phyloP scores from a whole-genome alignment of 768 basidiomycete genomes.

The Kwoniella shandongensis region DNA sequence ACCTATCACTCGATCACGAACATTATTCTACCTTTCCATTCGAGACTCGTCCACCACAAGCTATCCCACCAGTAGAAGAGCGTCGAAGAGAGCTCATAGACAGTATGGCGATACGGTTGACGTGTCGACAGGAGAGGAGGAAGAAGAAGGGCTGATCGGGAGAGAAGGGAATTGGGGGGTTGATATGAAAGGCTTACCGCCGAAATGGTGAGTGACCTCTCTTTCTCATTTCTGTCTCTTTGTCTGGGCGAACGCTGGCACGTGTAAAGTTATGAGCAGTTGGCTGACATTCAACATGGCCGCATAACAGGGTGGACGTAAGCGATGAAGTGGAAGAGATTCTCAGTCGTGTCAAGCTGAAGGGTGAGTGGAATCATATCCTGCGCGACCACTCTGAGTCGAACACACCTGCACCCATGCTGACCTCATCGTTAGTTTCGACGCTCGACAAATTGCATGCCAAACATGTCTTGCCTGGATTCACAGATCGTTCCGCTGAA shows the following conservation, averaged over 20 bases:
- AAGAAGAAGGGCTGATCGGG: constrained; percentile 65
- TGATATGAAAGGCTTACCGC: constrained; percentile 66
- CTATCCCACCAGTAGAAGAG: constrained; percentile 23
- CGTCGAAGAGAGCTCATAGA: constrained; percentile 4
- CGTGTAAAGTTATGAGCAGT: no score
- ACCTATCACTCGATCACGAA: constrained; percentile 71
- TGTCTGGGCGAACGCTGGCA: no score
- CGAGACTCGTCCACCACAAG: constrained; percentile 59
- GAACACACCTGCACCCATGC: background rate
- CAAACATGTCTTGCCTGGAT: constrained; percentile 92
- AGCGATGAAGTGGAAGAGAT: constrained; percentile 85
- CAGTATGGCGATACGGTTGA: constrained; percentile 44
- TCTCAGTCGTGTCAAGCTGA: constrained; percentile 66
- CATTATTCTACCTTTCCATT: constrained; percentile 89
- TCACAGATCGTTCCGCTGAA: constrained; percentile 89
- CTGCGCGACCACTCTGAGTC: no score
- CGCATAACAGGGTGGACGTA: constrained; percentile 92
- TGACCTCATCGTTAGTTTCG: constrained; percentile 60
- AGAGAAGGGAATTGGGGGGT: constrained; percentile 57
- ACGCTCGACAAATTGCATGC: constrained; percentile 92
- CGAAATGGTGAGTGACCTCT: constrained; percentile 67
- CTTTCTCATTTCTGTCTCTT: no score
- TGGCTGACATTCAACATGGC: no score
- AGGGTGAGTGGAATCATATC: no score
- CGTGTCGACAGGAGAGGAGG: constrained; percentile 54